Percentiles rank a stretch among this genome's conserved stretches.
phyloP scores from a whole-genome alignment of 257 asterid species.

The Gentiana straminea region DNA sequence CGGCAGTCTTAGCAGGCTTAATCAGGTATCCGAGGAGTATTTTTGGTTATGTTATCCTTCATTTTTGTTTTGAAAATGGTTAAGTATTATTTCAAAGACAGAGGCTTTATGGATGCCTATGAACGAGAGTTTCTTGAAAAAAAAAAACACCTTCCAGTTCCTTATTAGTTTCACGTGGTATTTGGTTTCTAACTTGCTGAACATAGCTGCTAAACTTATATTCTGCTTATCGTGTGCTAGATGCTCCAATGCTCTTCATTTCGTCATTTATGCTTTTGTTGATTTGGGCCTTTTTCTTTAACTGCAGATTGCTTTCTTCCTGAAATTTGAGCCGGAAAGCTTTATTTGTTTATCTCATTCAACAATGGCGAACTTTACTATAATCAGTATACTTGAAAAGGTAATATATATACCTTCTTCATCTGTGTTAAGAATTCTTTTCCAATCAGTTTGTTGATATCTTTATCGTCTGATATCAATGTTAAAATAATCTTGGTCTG shows the following conservation, averaged over 20 bases:
- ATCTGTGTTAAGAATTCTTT: background rate
- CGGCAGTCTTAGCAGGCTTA: no score
- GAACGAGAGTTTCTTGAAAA: no score
- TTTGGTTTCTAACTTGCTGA: no score
- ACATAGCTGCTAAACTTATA: no score
- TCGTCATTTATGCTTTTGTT: background rate
- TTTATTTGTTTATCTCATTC: slow-evolving; percentile 1
- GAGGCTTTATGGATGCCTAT: no score
- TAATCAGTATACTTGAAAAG: slow-evolving; percentile 75
- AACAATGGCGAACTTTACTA: slow-evolving; percentile 41
- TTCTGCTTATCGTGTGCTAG: no score
- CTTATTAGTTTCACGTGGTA: no score
- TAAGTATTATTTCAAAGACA: no score
- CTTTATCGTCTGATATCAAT: background rate
- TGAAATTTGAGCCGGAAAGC: slow-evolving; percentile 4
- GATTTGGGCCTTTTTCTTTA: background rate
- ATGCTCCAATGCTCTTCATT: background rate
- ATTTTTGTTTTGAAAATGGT: no score
- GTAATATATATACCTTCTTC: slow-evolving; percentile 20
- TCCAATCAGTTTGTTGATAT: background rate
- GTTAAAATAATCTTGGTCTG: slow-evolving; percentile 10
- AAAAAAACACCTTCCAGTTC: no score
- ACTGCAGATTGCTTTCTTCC: slow-evolving; percentile 13
- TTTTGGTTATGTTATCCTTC: no score
- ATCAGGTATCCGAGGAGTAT: no score